Evolutionary conservation across 139 green algal genomes (phyloP).

Genomic region (Chlorella sp.): DNA sequence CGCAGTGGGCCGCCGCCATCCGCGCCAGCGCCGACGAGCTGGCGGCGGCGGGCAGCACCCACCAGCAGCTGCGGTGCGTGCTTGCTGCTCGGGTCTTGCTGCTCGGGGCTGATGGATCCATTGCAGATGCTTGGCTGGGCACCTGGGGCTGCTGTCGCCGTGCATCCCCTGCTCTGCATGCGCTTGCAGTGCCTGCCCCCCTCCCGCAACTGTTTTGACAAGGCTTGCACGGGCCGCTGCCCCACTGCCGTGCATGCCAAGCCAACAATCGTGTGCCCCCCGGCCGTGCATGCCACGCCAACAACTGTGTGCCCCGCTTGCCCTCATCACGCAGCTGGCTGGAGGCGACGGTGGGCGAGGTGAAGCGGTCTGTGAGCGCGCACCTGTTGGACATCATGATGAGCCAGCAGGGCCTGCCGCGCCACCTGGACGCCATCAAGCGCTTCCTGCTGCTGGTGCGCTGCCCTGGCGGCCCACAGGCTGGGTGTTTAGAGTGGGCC

Average conservation of each 20-base stretch:
- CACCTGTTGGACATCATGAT: slow-evolving; percentile 82
- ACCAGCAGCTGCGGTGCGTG: slow-evolving; percentile 27
- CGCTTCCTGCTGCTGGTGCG: slow-evolving; percentile 85
- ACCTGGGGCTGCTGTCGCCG: no score
- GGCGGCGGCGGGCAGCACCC: neutral
- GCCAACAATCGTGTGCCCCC: no score
- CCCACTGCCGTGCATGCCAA: no score
- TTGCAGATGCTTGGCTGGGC: no score
- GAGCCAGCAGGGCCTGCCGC: slow-evolving; percentile 64
- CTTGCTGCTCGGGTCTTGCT: neutral
- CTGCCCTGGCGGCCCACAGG: no score
- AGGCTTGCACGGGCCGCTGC: no score
- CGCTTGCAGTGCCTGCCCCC: no score
- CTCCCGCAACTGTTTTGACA: neutral
- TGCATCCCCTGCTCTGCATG: no score
- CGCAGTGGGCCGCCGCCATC: slow-evolving; percentile 64
- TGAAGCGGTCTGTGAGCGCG: slow-evolving; percentile 64
- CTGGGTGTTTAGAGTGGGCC: no score
- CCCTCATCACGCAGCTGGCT: slow-evolving; percentile 43
- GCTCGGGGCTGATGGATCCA: no score
- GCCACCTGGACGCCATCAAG: slow-evolving; percentile 86
- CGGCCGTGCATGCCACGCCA: no score
- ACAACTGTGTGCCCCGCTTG: no score
- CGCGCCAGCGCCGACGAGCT: slow-evolving; percentile 3
- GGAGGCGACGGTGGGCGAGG: slow-evolving; percentile 67